Evolutionary conservation across 2,329 filamentous ascomycete species (phyloP).

Genomic region (Claviceps pusilla): DNA sequence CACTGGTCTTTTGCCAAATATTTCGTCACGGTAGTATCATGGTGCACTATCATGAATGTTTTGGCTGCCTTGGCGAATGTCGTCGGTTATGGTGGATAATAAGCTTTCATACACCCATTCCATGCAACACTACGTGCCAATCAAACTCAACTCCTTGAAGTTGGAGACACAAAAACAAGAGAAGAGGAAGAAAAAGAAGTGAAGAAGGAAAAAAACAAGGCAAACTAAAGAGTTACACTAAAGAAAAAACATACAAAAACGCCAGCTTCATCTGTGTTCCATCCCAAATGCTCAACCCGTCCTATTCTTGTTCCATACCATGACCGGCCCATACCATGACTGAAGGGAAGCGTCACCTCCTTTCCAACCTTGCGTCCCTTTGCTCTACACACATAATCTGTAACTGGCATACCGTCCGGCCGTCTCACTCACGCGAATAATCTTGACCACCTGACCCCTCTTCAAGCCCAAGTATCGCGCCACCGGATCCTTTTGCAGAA

Average conservation of each 20-base stretch:
- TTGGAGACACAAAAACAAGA: no score
- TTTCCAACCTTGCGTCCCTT: background rate
- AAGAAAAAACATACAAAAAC: conserved; percentile 2
- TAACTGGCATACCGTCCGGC: conserved; percentile 95
- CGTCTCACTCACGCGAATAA: conserved; percentile 88
- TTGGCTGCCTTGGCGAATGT: no score
- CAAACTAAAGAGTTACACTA: background rate
- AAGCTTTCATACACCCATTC: no score
- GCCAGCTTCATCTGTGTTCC: conserved; percentile 2
- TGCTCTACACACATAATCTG: conserved; percentile 45
- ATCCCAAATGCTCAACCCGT: background rate
- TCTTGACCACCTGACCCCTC: conserved; percentile 93
- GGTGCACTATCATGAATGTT: no score
- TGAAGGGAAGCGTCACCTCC: background rate
- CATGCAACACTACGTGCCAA: no score
- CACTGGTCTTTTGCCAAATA: no score
- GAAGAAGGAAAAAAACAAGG: background rate
- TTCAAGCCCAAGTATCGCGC: conserved; percentile 81
- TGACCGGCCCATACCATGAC: background rate
- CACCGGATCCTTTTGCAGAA: conserved; percentile 82
- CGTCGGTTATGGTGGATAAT: no score
- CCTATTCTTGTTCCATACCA: no score
- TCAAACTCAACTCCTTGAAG: no score
- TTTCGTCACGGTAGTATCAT: no score
- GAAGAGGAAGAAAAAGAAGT: background rate